Evolutionary conservation across 176 grass and related monocot genomes (phyloP), one percentile per base, ranked within the genome.

Genomic region (Paspalum notatum): DNA sequence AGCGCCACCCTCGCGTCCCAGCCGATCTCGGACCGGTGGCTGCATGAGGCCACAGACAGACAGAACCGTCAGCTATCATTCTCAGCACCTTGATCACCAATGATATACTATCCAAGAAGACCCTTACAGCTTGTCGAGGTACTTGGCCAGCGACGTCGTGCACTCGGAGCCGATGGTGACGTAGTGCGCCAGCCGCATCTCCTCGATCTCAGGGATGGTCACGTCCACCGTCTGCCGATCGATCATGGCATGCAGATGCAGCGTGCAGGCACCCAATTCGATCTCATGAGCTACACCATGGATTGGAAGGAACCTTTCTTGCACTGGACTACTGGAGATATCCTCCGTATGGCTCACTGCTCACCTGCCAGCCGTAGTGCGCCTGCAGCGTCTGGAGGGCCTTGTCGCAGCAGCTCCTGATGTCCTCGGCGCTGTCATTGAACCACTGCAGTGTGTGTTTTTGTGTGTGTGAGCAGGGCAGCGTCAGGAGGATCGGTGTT

Each of bases 171-270:
- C 97, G 72, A 99, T 99, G 3, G 93, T 99, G 6, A 96, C 79
- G 62, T 99, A 96, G 77, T 99, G 93, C 44, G 93, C 97, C 11
- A 99, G 85, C 12, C 97, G 84, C 97, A 99, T 99, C 80, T 99
- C 93, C 80, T 96, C 93, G n/a, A 99, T 90, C 87, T 99, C 97
- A 0, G 97, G 97, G 17, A 99, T 37, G 0, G 90, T 96, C 69
- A 99, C 88, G 60, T 90, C 85, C 84, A 99, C 24, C 25, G 89
- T 93, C 93, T 94, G 4, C 8, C 8, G 17, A 18, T 32, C 32
- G 32, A 32, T 32, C 32, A 32, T 32, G 2, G 32, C 32, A 3
- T 62, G 71, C 5, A 62, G 42, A 10, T 38, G 62, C 12, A 76
- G 18, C 2, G 7, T 37, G 18, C 53, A 32, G 32, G 32, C 32